These are phyloP conservation scores for Cladorrhinum samala DNA, from an alignment of 495 filamentous ascomycete species.

Conservation along the genomic window DNA sequence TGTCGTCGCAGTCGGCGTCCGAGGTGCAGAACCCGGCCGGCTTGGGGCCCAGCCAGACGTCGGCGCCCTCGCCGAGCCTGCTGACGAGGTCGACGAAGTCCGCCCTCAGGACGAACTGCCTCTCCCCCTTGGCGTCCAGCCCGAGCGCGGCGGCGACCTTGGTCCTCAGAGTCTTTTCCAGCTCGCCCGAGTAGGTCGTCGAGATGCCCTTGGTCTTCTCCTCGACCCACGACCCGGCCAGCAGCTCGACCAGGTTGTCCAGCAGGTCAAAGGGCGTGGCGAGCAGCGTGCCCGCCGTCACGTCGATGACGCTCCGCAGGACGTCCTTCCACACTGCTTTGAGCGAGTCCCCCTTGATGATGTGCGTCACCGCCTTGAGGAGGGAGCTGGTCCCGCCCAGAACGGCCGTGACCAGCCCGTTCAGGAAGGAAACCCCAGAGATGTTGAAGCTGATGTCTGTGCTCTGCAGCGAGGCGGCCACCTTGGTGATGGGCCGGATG, in stretches of 20 bases:
- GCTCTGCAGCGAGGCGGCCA: conserved; percentile 4
- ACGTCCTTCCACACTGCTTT: conserved; percentile 11
- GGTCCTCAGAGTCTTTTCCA: conserved; percentile 9
- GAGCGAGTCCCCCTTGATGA: conserved; percentile 13
- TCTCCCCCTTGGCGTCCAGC: conserved; percentile 13
- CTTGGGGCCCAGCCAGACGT: conserved; percentile 12
- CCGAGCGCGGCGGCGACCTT: conserved; percentile 5
- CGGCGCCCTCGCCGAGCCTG: conserved; percentile 3
- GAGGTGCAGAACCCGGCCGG: conserved; percentile 9
- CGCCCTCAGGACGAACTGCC: conserved; percentile 11
- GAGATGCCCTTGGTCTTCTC: conserved; percentile 9
- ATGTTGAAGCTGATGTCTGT: conserved; percentile 14
- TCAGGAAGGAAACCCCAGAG: conserved; percentile 9
- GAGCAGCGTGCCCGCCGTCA: conserved; percentile 7
- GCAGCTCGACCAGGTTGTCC: conserved; percentile 12
- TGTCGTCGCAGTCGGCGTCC: conserved; percentile 11
- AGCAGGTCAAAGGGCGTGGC: conserved; percentile 11
- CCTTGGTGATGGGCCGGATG: conserved; percentile 14
- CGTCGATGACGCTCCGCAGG: conserved; percentile 7
- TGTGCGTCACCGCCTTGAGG: conserved; percentile 11
- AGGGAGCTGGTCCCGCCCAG: conserved; percentile 11
- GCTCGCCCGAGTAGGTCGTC: conserved; percentile 7
- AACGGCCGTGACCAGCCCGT: conserved; percentile 10
- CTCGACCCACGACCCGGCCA: conserved; percentile 8
- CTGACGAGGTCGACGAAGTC: conserved; percentile 11